A percentile compares a stretch with the other conserved stretches of the same genome.
These are phyloP conservation scores for Nemania abortiva DNA, from an alignment of 2,329 filamentous ascomycete species.

Conservation along the genomic window DNA sequence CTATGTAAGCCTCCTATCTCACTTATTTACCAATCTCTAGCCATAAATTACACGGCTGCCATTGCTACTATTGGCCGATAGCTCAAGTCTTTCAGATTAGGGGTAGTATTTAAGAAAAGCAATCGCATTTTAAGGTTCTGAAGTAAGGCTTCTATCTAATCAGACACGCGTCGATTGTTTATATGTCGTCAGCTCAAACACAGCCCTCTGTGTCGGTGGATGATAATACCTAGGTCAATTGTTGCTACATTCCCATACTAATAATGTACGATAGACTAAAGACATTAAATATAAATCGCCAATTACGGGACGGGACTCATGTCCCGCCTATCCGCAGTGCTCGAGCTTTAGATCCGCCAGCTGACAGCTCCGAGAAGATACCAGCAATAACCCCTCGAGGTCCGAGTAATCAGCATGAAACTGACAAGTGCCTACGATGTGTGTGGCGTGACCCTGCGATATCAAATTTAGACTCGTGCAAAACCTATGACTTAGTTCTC, in stretches of 20 bases:
- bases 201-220: background rate
- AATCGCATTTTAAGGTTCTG: too few relatives aligned
- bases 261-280: background rate
- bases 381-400: background rate
- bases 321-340: background rate
- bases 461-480: background rate
- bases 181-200: background rate
- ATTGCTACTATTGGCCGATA: too few relatives aligned
- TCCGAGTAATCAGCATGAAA: background rate
- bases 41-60: too few relatives aligned
- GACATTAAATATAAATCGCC: background rate
- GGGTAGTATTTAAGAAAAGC: too few relatives aligned
- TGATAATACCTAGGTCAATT: background rate
- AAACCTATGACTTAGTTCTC: background rate
- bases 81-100: too few relatives aligned
- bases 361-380: background rate
- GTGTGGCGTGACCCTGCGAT: too few relatives aligned
- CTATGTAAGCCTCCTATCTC: too few relatives aligned
- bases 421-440: background rate
- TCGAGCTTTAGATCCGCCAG: background rate
- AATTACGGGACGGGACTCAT: background rate
- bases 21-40: too few relatives aligned
- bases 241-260: background rate
- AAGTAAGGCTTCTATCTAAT: background rate
- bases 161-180: background rate